Evolutionary conservation across 2,329 filamentous ascomycete genomes (phyloP).

Genomic region (Simplicillium aogashimaense): DNA sequence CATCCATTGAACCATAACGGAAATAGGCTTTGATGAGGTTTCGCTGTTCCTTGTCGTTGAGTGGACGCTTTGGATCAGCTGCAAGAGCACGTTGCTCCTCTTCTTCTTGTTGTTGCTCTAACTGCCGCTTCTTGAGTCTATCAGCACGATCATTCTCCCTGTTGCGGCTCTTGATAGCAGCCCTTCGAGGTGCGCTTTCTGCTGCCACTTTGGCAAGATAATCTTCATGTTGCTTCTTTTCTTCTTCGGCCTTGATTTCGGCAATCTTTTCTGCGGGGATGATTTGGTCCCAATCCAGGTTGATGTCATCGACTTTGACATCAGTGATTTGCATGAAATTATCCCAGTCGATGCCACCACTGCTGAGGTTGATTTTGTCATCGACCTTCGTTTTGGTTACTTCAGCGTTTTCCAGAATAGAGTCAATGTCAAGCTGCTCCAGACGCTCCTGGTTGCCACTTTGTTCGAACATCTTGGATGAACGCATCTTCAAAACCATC

Average conservation of each 20-base stretch:
- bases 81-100: conserved; percentile 66
- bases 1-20: conserved; percentile 81
- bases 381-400: conserved; percentile 94
- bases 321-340: conserved; percentile 98
- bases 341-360: conserved; percentile 75
- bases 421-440: conserved; percentile 95
- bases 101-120: conserved; percentile 55
- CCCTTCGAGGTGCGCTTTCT: conserved; percentile 75
- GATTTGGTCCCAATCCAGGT: conserved; percentile 93
- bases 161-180: conserved; percentile 46
- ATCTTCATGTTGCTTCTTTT: conserved; percentile 70
- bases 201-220: conserved; percentile 77
- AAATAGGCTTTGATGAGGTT: conserved; percentile 87
- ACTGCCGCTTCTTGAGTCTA: conserved; percentile 56
- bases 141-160: conserved; percentile 54
- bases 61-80: conserved; percentile 76
- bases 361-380: conserved; percentile 82
- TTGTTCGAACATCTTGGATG: conserved; percentile 99
- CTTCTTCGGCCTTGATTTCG: conserved; percentile 80
- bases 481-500: conserved; percentile 89
- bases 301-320: conserved; percentile 77
- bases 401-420: conserved; percentile 92
- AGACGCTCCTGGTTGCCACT: conserved; percentile 93
- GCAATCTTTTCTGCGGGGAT: conserved; percentile 91
- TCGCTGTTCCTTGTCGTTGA: conserved; percentile 86